Evolutionary conservation across 1,284 basidiomycete genomes (phyloP), one percentile per base, ranked within the genome.

Genomic region (Polyporus tsugae): DNA sequence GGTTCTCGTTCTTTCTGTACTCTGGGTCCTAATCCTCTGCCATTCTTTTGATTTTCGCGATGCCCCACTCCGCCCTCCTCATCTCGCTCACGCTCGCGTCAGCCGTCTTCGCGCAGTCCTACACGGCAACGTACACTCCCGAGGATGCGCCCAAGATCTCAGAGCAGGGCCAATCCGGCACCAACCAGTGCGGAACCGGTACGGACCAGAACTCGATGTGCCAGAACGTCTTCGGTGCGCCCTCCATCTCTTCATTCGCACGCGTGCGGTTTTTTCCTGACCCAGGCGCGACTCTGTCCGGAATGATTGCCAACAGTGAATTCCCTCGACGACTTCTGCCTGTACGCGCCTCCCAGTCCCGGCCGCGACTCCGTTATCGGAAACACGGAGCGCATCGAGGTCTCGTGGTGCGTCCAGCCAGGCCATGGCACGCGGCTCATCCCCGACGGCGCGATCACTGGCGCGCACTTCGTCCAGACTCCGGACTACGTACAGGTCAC

Each of bases 371-470:
- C 87, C 49, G 79, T 77, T 46, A 87, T 90, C 68, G 87, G 85
- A 46, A 82, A 89, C 76, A 87, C 85, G 7, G 88, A 91, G 86
- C 86, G 86, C 63, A 83, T 89, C 65, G 86, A 89, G 74, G 89
- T 93, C 60, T 81, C 91, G 42, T 94, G 89, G 88, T 94, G 92
- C 76, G 82, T 83, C 41, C 86, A 90, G 82, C 86, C 81, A 68
- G 87, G 87, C 44, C 87, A 87, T 66, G 91, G 91, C 29, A 89
- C 90, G 5, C 89, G 91, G 57, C 78, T 94, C 69, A 94, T 96
- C 72, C 94, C 94, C 25, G 85, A 89, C 67, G 93, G 91, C 25
- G 82, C 92, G 19, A 88, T 95, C 76, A 83, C 81, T 22, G 89
- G 89, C 64, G 93, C 89, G n/a, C 92, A 93, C 77, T 90, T 89